Evolutionary conservation across 345 rosid genomes (phyloP).

Genomic region (Diplotaxis tenuifolia): DNA sequence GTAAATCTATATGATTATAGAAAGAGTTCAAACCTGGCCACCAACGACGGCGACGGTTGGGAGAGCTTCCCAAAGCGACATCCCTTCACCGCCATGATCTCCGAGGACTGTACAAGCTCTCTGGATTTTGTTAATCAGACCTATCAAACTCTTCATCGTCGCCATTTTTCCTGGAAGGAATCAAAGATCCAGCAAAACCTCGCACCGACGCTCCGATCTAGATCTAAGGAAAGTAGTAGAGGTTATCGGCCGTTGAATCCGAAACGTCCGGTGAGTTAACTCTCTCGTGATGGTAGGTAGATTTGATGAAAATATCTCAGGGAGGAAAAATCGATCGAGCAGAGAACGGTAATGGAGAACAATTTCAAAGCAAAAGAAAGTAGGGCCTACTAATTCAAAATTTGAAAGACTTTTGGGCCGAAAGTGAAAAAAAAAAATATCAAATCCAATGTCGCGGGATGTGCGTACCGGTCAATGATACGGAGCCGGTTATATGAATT

Average conservation of each 20-base stretch:
- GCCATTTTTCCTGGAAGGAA: constrained; percentile 54
- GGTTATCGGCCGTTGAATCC: constrained; percentile 17
- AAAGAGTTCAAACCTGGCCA: constrained; percentile 66
- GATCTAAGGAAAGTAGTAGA: not conserved
- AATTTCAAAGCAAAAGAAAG: not conserved
- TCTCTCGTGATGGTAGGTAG: constrained; percentile 12
- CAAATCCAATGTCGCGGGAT: constrained; percentile 13
- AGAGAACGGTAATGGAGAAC: not conserved
- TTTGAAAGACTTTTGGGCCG: not conserved
- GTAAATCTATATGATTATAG: not conserved
- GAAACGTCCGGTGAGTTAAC: constrained; percentile 11
- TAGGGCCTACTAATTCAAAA: not conserved
- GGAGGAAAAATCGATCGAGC: constrained; percentile 16
- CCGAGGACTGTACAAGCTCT: constrained; percentile 96
- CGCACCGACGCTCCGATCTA: too few species aligned
- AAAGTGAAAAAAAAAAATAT: not conserved
- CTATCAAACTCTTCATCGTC: constrained; percentile 95
- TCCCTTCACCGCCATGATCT: constrained; percentile 96
- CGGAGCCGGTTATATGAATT: constrained; percentile 7
- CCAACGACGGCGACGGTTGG: constrained; percentile 98
- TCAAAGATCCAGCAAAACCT: too few species aligned
- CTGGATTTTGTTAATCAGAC: constrained; percentile 91
- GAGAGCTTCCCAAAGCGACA: constrained; percentile 99
- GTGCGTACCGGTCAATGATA: constrained; percentile 15
- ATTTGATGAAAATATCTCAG: constrained; percentile 23